These are phyloP conservation scores for Vigna angularis DNA, from an alignment of 306 rosid genomes.

Conservation along the genomic window DNA sequence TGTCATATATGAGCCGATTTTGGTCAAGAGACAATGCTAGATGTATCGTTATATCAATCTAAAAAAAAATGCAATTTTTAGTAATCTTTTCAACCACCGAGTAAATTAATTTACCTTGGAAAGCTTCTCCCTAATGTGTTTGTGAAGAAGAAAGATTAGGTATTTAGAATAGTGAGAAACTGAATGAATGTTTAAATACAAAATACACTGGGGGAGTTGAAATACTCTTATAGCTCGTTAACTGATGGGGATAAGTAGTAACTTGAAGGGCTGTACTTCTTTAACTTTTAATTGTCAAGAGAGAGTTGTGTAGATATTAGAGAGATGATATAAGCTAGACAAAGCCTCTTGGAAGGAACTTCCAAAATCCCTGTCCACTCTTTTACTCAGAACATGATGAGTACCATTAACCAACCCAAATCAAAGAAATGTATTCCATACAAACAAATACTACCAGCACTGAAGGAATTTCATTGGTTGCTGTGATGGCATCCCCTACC, in stretches of 20 bases:
- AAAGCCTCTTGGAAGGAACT: neutral
- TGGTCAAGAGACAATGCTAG: neutral
- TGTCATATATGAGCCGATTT: neutral
- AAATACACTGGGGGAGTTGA: neutral
- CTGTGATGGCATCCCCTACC: conserved; percentile 15
- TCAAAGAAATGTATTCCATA: conserved; percentile 10
- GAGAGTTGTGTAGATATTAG: neutral
- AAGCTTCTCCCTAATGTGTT: neutral
- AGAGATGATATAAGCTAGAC: neutral
- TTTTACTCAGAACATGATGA: neutral
- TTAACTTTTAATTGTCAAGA: neutral
- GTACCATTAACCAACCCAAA: neutral
- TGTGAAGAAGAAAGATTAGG: neutral
- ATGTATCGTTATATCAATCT: neutral
- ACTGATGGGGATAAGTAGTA: neutral
- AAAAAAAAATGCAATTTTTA: neutral
- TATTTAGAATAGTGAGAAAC: neutral
- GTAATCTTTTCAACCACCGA: neutral
- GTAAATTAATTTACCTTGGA: neutral
- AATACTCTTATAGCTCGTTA: neutral
- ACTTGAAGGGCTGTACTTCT: neutral
- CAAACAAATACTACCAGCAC: neutral
- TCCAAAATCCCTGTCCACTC: neutral
- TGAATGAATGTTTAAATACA: neutral
- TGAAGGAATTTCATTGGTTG: conserved; percentile 7